Base-by-base conservation (phyloP, 2,329 filamentous ascomycete species). In the Penicillium sp. region DNA sequence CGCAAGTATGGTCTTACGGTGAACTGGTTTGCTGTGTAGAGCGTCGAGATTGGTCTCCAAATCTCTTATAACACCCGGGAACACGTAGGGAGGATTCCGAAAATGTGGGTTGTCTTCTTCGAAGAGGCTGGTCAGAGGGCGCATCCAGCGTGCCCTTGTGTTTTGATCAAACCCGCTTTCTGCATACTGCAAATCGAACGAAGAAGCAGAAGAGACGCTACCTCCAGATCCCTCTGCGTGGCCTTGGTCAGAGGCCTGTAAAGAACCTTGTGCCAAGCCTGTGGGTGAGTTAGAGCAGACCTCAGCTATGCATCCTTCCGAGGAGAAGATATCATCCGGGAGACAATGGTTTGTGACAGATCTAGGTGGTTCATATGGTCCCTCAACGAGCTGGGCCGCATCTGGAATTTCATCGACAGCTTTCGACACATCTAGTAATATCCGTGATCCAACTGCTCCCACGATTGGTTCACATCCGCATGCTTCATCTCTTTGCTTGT, bases 391-490 rank as follows among this genome's bases (percentile, higher is more conserved):
- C 28, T 58, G 62, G 1, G 67, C 66, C 13, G 65, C 55, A 51
- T 66, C 61, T 3, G 58, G 58, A 18, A 70, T 49, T 20, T 54
- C 38, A 7, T 52, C 52, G 27, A 58, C 61, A 7, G 67, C 47
- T 39, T 52, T 57, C 1, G 66, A 67, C 12, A 71, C 32, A 44
- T 71, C 65, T 32, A 69, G 51, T 13, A 70, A 48, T 1, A 53
- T 47, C 38, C 56, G 58, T 12, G 53, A 42, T 13, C 56, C 46
- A 27, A 60, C 55, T 13, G 52, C 27, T 7, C 50, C 42, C 15
- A 57, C 47, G 18, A 52, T 45, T 32, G 66, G 65, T 31, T 53
- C 44, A 28, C 70, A 69, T 41, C 73, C 73, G 53, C 70, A 75
- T 6, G 73, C 74, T 18, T 73, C 65, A 52, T 67, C 58, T 39